These are phyloP conservation scores for Ophiocordyceps sinensis DNA, from an alignment of 2,329 filamentous ascomycete genomes.

Conservation along the genomic window DNA sequence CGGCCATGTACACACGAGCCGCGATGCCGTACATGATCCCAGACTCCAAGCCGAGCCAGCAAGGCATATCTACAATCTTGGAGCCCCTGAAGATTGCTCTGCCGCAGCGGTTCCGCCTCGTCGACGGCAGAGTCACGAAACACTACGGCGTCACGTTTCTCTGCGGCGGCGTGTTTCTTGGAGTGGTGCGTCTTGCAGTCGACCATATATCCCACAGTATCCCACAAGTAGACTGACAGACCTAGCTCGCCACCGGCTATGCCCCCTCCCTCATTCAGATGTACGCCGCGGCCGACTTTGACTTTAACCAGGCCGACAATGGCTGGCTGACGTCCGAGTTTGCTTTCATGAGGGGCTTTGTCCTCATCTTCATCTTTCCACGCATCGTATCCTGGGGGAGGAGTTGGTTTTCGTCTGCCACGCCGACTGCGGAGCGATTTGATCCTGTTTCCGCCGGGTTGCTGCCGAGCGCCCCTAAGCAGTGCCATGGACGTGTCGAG, in stretches of 20 bases:
- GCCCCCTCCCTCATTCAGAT: conserved; percentile 47
- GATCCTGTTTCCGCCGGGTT: not conserved
- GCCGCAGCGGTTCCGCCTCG: conserved; percentile 38
- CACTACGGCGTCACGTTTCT: conserved; percentile 51
- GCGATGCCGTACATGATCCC: not conserved
- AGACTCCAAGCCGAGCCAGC: not conserved
- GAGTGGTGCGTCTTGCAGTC: conserved; percentile 30
- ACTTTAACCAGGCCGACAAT: conserved; percentile 40
- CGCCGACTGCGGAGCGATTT: conserved; percentile 19
- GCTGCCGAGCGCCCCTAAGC: not conserved
- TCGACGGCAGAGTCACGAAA: conserved; percentile 32
- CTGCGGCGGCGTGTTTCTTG: conserved; percentile 50
- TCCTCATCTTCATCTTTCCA: conserved; percentile 39
- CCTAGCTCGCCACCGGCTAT: conserved; percentile 50
- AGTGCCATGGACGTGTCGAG: not conserved
- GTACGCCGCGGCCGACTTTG: conserved; percentile 40
- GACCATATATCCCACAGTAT: not conserved
- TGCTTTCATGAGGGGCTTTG: conserved; percentile 37
- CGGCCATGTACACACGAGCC: conserved; percentile 24
- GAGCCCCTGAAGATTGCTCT: conserved; percentile 21
- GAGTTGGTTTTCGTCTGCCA: conserved; percentile 8
- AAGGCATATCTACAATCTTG: not conserved
- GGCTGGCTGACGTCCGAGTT: conserved; percentile 42
- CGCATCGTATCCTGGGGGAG: conserved; percentile 34
- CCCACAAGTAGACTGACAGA: not conserved